These are phyloP conservation scores for Aspergillus sp. DNA, from an alignment of 2,329 filamentous ascomycete species.

Conservation along the genomic window DNA sequence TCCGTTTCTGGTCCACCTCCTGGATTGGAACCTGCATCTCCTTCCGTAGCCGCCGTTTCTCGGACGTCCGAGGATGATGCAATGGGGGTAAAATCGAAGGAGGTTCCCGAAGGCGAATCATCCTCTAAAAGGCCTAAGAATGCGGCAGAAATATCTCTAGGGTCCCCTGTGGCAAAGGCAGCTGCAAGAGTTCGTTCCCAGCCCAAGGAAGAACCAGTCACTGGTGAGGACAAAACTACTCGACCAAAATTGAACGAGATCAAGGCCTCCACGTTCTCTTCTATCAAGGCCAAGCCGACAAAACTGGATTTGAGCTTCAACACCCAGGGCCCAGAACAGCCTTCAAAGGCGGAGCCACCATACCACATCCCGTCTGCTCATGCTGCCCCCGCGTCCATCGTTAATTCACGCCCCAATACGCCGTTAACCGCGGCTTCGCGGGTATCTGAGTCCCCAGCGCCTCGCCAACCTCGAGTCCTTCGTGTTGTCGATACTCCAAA, in stretches of 20 bases:
- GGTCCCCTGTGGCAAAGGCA: conserved; percentile 40
- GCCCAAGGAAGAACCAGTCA: conserved; percentile 21
- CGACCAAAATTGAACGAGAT: conserved; percentile 11
- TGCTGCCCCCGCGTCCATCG: conserved; percentile 32
- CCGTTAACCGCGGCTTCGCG: conserved; percentile 41
- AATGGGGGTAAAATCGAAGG: conserved; percentile 28
- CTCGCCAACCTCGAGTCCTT: conserved; percentile 52
- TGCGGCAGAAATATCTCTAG: conserved; percentile 40
- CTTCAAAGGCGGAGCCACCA: conserved; percentile 26
- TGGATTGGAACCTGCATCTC: conserved; percentile 25
- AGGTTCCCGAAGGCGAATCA: conserved; percentile 20
- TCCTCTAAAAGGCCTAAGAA: conserved; percentile 29
- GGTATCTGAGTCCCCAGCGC: conserved; percentile 37
- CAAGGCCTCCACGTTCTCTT: conserved; percentile 3
- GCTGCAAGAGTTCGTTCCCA: conserved; percentile 29
- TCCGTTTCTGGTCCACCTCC: conserved; percentile 30
- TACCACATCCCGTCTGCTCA: conserved; percentile 23
- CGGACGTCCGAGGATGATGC: conserved; percentile 24
- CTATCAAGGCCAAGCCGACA: conserved; percentile 33
- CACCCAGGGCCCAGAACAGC: conserved; percentile 16
- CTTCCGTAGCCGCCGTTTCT: conserved; percentile 30
- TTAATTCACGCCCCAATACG: conserved; percentile 51
- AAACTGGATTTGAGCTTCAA: conserved; percentile 33
- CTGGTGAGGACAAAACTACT: conserved; percentile 20
- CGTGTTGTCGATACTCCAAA: conserved; percentile 59